Evolutionary conservation across 2,329 filamentous ascomycete species (phyloP).

Genomic region (Raffaelea arxii): DNA sequence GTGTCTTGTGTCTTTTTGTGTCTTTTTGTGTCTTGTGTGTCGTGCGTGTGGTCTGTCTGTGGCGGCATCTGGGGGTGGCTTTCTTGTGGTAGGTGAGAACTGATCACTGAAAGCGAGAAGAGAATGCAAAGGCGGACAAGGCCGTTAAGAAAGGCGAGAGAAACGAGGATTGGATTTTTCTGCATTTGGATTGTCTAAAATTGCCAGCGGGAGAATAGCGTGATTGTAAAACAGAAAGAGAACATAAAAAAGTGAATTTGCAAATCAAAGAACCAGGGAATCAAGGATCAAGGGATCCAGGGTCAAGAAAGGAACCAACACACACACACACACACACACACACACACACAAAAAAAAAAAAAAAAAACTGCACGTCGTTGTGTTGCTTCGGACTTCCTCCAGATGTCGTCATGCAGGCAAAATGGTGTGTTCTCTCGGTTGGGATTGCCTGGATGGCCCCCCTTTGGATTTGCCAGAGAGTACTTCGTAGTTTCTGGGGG

Average conservation of each 20-base stretch:
- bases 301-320: neutral
- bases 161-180: too few relatives aligned
- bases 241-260: neutral
- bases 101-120: too few relatives aligned
- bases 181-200: too few relatives aligned
- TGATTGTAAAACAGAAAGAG: neutral
- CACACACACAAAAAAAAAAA: neutral
- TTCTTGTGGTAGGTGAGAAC: too few relatives aligned
- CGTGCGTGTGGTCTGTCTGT: neutral
- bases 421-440: too few relatives aligned
- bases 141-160: too few relatives aligned
- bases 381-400: neutral
- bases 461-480: too few relatives aligned
- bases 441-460: too few relatives aligned
- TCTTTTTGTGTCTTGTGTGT: neutral
- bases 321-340: neutral
- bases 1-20: neutral
- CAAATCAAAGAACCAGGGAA: neutral
- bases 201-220: neutral
- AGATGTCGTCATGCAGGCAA: too few relatives aligned
- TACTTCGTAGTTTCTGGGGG: neutral
- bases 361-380: neutral
- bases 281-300: too few relatives aligned
- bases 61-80: neutral
- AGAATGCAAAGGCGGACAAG: too few relatives aligned